Conservation (phyloP, 2,329 filamentous ascomycete species). For the Thielaviopsis euricoi region DNA sequence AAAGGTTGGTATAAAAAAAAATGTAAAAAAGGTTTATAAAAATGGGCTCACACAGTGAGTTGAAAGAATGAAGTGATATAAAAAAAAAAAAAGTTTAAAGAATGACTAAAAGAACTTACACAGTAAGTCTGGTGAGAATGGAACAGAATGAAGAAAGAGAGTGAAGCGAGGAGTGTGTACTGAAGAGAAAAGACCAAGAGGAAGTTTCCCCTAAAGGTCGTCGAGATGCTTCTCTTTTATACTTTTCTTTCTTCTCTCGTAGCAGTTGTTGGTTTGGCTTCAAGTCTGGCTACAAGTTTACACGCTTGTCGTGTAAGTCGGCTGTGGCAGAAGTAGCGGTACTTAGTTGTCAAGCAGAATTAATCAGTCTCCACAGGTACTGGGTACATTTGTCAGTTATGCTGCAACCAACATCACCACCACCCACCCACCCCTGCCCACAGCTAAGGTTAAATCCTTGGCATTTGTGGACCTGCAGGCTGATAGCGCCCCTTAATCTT, state of each 20-base stretch:
- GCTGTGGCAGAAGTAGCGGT: too few relatives aligned
- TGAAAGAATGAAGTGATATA: not conserved
- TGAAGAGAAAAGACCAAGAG: conserved; percentile 4
- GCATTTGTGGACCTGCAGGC: not conserved
- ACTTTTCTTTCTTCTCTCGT: not conserved
- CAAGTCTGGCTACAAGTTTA: too few relatives aligned
- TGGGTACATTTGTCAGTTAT: too few relatives aligned
- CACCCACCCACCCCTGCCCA: too few relatives aligned
- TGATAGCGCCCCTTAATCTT: not conserved
- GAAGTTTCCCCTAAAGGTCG: not conserved
- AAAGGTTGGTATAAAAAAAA: not conserved
- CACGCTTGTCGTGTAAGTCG: too few relatives aligned
- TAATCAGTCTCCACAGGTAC: too few relatives aligned
- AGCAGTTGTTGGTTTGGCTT: too few relatives aligned
- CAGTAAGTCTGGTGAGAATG: conserved; percentile 6
- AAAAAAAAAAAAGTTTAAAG: not conserved
- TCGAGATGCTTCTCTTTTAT: not conserved
- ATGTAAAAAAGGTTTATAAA: conserved; percentile 1
- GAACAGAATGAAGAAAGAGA: conserved; percentile 1
- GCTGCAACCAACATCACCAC: too few relatives aligned
- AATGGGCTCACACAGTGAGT: conserved; percentile 1
- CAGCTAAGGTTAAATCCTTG: not conserved
- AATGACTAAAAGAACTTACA: conserved; percentile 4
- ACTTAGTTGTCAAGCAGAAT: too few relatives aligned
- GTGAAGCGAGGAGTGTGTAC: not conserved